A percentile compares a stretch with the other conserved stretches of the same genome.
These are phyloP conservation scores for Haplosporangium sp. DNA, from an alignment of 371 early-diverging fungal species.

Conservation along the genomic window DNA sequence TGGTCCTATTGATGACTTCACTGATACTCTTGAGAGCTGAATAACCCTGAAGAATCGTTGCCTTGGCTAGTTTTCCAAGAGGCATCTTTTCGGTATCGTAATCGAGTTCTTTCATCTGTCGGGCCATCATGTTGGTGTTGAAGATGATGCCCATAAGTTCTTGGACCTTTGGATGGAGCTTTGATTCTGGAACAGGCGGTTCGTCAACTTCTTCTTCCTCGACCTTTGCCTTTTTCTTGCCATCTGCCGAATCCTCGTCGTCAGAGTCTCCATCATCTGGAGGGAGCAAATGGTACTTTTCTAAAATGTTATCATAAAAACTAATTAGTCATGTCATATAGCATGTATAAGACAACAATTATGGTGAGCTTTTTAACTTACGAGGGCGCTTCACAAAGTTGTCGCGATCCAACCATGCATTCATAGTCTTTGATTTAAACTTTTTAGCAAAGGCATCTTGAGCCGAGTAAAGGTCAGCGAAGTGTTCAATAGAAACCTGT, in stretches of 20 bases:
- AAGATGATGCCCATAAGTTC: slow-evolving; percentile 66
- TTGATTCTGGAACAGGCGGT: slow-evolving; percentile 50
- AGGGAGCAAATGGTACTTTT: slow-evolving; percentile 56
- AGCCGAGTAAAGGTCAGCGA: slow-evolving; percentile 32
- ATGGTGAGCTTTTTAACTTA: slow-evolving; percentile 5
- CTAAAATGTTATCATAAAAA: slow-evolving; percentile 8
- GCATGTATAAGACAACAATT: too few species aligned
- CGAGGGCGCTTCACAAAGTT: slow-evolving; percentile 64
- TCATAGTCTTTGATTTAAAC: slow-evolving; percentile 69
- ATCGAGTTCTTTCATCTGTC: slow-evolving; percentile 65
- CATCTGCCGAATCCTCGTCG: slow-evolving; percentile 33
- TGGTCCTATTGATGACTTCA: slow-evolving; percentile 44
- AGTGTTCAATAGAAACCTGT: slow-evolving; percentile 33
- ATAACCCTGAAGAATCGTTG: slow-evolving; percentile 64
- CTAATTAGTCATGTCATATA: neutral
- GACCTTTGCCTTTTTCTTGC: slow-evolving; percentile 20
- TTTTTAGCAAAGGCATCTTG: slow-evolving; percentile 60
- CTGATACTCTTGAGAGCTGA: slow-evolving; percentile 60
- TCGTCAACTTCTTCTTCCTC: slow-evolving; percentile 18
- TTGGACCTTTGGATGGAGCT: slow-evolving; percentile 62
- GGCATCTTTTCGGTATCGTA: slow-evolving; percentile 73
- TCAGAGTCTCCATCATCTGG: slow-evolving; percentile 64
- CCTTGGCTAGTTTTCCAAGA: slow-evolving; percentile 69
- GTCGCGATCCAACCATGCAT: slow-evolving; percentile 65
- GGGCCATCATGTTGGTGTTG: slow-evolving; percentile 63